Conservation (phyloP, 1,139 yeast species). For the Yamadazyma diddensiae region DNA sequence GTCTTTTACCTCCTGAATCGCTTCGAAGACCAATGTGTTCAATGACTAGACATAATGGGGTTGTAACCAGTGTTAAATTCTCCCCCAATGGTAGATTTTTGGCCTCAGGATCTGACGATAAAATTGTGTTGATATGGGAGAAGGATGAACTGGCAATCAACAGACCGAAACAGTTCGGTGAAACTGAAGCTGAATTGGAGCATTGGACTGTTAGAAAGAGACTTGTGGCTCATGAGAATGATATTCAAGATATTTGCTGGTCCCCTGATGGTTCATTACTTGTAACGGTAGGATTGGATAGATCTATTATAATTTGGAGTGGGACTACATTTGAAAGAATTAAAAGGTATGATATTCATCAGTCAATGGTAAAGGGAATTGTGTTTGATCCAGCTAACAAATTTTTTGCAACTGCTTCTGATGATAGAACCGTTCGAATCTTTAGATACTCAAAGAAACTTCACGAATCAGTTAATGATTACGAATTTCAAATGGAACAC, state of each 20-base stretch:
- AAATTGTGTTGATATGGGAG: conserved; percentile 90
- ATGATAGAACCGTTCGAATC: conserved; percentile 85
- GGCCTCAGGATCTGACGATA: conserved; percentile 95
- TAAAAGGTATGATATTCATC: conserved; percentile 87
- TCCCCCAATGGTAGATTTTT: conserved; percentile 88
- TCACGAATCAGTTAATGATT: conserved; percentile 57
- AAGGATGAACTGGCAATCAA: conserved; percentile 62
- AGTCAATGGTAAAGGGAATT: conserved; percentile 93
- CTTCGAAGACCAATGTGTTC: conserved; percentile 64
- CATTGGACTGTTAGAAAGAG: conserved; percentile 93
- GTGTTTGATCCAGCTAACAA: conserved; percentile 98
- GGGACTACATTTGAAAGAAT: conserved; percentile 89
- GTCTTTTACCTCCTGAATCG: conserved; percentile 30
- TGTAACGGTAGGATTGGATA: conserved; percentile 91
- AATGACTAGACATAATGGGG: conserved; percentile 87
- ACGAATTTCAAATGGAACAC: conserved; percentile 83
- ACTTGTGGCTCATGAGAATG: conserved; percentile 93
- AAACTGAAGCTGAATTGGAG: conserved; percentile 65
- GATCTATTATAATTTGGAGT: conserved; percentile 91
- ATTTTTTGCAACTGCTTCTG: conserved; percentile 95
- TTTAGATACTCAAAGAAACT: conserved; percentile 73
- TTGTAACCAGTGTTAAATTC: conserved; percentile 88
- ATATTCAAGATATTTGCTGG: conserved; percentile 97
- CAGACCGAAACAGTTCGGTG: conserved; percentile 45
- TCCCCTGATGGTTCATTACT: conserved; percentile 88